Base-by-base conservation (phyloP, 192 early-diverging fungal species). In the Coemansia sp. region DNA sequence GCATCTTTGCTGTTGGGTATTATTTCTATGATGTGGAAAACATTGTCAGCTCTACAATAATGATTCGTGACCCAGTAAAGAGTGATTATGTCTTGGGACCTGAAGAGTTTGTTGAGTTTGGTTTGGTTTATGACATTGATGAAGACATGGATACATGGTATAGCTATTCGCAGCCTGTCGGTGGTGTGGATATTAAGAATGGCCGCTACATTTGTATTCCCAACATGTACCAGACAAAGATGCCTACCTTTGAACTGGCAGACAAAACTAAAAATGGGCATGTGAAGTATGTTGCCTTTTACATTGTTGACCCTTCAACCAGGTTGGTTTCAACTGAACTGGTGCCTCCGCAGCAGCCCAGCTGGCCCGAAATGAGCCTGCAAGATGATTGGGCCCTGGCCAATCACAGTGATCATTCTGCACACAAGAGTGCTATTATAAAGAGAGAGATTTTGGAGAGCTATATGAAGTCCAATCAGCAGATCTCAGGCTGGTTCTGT, bases 21-120 rank as follows among this genome's bases (percentile, higher is more conserved):
- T 82, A 83, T 56, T 89, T 87, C 65, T 88, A 87, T 60, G 74
- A 78, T 39, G 55, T 81, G 0, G 79, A 81, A 13, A 88, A 90
- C 75, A 82, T 88, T 40, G 81, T 78, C 15, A n/a, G n/a, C n/a
- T n/a, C n/a, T n/a, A n/a, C n/a, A n/a, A n/a, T n/a, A n/a, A n/a
- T n/a, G n/a, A n/a, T n/a, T n/a, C n/a, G n/a, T n/a, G n/a, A n/a
- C n/a, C n/a, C n/a, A n/a, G n/a, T n/a, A n/a, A n/a, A n/a, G n/a
- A n/a, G n/a, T n/a, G n/a, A n/a, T n/a, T n/a, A n/a, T n/a, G n/a
- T n/a, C n/a, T n/a, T n/a, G n/a, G n/a, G n/a, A n/a, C n/a, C n/a
- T n/a, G n/a, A n/a, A n/a, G n/a, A n/a, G n/a, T n/a, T n/a, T n/a
- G n/a, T 56, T 66, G 8, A 13, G 32, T 13, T 33, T 51, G 4